A percentile compares a stretch with the other conserved stretches of the same genome.
Conservation (phyloP, 1,284 basidiomycete species). For the Stereum hirsutum region DNA sequence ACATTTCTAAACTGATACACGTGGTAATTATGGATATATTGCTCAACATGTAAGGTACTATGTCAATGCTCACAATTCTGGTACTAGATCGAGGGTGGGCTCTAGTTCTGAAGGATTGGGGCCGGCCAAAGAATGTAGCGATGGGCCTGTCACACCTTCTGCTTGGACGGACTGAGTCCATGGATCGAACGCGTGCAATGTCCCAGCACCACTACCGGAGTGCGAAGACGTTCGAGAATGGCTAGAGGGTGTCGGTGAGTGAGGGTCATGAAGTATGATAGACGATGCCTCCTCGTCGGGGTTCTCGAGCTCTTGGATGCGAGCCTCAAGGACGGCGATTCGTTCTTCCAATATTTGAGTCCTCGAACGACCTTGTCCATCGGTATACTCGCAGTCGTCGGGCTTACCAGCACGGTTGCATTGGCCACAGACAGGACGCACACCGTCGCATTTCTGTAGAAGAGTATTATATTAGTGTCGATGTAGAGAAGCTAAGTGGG, state of each 20-base stretch:
- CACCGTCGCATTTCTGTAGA: constrained; percentile 30
- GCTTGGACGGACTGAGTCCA: too few species aligned
- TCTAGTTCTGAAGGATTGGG: background rate
- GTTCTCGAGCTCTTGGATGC: constrained; percentile 27
- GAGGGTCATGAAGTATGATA: constrained; percentile 23
- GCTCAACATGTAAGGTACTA: too few species aligned
- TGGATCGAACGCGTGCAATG: too few species aligned
- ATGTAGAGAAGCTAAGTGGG: background rate
- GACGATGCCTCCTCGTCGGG: constrained; percentile 15
- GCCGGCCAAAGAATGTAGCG: too few species aligned
- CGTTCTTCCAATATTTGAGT: constrained; percentile 29
- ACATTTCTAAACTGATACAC: constrained; percentile 13
- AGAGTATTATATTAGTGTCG: background rate
- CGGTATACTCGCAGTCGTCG: constrained; percentile 34
- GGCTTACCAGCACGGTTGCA: constrained; percentile 24
- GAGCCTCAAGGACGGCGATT: constrained; percentile 23
- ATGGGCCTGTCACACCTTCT: too few species aligned
- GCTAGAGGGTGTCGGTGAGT: constrained; percentile 7
- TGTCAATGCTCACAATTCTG: background rate
- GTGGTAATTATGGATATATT: too few species aligned
- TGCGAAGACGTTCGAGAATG: background rate
- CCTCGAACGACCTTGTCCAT: constrained; percentile 23
- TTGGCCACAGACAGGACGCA: constrained; percentile 26
- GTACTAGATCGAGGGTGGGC: background rate
- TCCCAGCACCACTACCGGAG: background rate